These are phyloP conservation scores for Astragalus membranaceus DNA, from an alignment of 306 rosid genomes.

Conservation along the genomic window DNA sequence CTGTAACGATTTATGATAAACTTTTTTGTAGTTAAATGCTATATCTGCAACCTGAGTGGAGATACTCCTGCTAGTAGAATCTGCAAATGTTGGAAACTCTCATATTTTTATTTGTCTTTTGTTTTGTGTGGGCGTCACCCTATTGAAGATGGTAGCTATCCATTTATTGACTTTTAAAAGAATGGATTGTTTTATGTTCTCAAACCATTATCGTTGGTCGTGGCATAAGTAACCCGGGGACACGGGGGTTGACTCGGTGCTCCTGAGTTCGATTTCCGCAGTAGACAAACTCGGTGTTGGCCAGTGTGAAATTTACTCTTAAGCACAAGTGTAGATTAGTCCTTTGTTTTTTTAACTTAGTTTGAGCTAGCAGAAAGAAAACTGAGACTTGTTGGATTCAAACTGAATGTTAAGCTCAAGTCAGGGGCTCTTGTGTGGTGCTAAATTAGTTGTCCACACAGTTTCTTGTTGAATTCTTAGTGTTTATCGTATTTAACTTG, in stretches of 20 bases:
- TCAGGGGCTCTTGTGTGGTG: slow-evolving; percentile 15
- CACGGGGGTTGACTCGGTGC: too few relatives aligned
- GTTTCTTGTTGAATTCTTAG: slow-evolving; percentile 10
- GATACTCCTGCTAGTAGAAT: not conserved
- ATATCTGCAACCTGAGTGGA: not conserved
- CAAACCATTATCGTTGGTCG: too few relatives aligned
- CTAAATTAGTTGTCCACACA: not conserved
- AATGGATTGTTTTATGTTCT: not conserved
- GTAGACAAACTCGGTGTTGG: too few relatives aligned
- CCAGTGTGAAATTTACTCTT: too few relatives aligned
- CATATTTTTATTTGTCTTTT: not conserved
- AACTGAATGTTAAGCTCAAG: slow-evolving; percentile 19
- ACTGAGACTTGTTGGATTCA: slow-evolving; percentile 7
- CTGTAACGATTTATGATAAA: not conserved
- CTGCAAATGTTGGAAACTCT: slow-evolving; percentile 1
- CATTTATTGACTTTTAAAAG: not conserved
- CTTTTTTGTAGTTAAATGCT: not conserved
- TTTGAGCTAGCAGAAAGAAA: slow-evolving; percentile 21
- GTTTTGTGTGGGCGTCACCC: not conserved
- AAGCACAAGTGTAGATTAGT: too few relatives aligned
- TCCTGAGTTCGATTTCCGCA: too few relatives aligned
- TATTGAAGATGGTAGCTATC: not conserved
- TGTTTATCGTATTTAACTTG: not conserved
- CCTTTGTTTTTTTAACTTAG: not conserved
- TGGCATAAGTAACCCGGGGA: too few relatives aligned